A percentile compares a stretch with the other conserved stretches of the same genome.
Conservation (phyloP, 2,329 filamentous ascomycete genomes). For the Alternaria consortialis region DNA sequence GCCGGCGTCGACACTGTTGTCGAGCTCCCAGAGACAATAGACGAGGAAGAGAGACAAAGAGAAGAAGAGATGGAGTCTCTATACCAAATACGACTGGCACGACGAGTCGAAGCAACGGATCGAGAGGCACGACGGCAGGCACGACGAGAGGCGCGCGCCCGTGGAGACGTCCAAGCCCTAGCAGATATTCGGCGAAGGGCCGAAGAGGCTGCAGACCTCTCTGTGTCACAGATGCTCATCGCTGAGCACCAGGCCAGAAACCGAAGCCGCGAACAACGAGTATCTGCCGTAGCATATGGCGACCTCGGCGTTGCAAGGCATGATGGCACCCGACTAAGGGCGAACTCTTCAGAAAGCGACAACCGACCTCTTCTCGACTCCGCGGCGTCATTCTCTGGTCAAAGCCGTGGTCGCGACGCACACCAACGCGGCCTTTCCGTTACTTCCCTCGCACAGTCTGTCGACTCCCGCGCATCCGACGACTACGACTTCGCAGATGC, state of each 20-base stretch:
- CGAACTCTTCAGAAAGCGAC: conserved; percentile 78
- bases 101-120: conserved; percentile 78
- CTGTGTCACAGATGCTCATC: conserved; percentile 58
- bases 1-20: conserved; percentile 91
- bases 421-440: conserved; percentile 56
- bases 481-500: conserved; percentile 46
- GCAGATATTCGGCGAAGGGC: conserved; percentile 64
- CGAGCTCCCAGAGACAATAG: conserved; percentile 80
- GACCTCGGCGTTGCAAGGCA: conserved; percentile 79
- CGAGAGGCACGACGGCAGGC: conserved; percentile 77
- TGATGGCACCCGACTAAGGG: conserved; percentile 78
- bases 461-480: conserved; percentile 50
- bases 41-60: conserved; percentile 79
- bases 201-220: conserved; percentile 52
- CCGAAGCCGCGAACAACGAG: conserved; percentile 69
- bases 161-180: conserved; percentile 75
- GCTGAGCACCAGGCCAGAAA: conserved; percentile 64
- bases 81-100: conserved; percentile 84
- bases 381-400: conserved; percentile 68
- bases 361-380: conserved; percentile 75
- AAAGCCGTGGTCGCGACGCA: conserved; percentile 34
- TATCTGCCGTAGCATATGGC: conserved; percentile 79
- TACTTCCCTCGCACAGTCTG: conserved; percentile 51
- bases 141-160: conserved; percentile 74
- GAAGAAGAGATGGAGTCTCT: conserved; percentile 93